Evolutionary conservation across 129 eudicot genomes (phyloP).

Genomic region (Gnaphalium uliginosum): DNA sequence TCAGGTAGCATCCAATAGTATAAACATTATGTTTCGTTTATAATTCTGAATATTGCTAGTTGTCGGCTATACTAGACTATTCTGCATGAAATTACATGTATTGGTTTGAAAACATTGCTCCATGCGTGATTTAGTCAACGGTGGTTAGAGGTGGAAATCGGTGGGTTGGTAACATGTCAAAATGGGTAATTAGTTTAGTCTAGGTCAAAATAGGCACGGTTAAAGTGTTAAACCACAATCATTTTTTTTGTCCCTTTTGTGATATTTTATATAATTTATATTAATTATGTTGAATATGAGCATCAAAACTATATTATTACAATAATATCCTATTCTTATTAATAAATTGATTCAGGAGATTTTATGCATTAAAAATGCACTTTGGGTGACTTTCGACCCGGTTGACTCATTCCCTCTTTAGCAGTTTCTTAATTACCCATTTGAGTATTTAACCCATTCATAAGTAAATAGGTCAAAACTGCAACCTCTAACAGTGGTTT

Average conservation of each 20-base stretch:
- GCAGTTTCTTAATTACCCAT: neutral
- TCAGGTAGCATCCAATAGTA: slow-evolving; percentile 55
- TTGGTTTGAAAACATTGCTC: slow-evolving; percentile 10
- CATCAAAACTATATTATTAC: neutral
- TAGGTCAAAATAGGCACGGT: neutral
- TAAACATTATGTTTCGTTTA: slow-evolving; percentile 7
- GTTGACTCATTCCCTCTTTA: neutral
- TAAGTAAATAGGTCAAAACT: slow-evolving; percentile 6
- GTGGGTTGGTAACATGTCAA: slow-evolving; percentile 9
- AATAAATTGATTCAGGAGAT: neutral
- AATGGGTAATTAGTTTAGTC: no score
- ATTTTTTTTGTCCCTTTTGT: neutral
- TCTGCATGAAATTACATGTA: neutral
- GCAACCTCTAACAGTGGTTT: neutral
- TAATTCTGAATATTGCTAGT: neutral
- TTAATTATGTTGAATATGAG: neutral
- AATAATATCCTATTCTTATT: neutral
- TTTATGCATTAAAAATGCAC: neutral
- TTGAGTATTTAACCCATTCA: neutral
- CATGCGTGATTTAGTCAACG: neutral
- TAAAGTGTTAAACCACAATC: neutral
- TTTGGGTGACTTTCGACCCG: neutral
- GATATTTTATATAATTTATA: neutral
- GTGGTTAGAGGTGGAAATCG: neutral
- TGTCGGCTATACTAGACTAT: neutral